Conservation (phyloP, 345 rosid genomes). For the Raphanus sativus region DNA sequence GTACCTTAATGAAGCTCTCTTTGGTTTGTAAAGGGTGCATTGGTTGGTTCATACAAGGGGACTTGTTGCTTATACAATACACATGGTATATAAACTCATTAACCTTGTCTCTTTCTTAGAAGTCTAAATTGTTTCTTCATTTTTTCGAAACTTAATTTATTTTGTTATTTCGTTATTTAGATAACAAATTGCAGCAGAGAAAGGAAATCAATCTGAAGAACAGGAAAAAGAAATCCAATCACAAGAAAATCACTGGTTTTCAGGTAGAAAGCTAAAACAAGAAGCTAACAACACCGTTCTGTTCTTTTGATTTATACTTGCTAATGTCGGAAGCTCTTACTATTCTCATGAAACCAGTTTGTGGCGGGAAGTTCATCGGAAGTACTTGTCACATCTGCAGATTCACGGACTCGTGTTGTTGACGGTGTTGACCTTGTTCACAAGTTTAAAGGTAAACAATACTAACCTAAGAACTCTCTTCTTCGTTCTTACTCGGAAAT, state of each 20-base stretch:
- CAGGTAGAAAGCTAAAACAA: constrained; percentile 56
- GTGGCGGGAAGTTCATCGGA: constrained; percentile 85
- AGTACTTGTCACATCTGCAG: constrained; percentile 95
- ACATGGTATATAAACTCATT: constrained; percentile 49
- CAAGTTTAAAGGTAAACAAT: constrained; percentile 77
- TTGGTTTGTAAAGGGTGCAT: constrained; percentile 71
- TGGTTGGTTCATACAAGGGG: constrained; percentile 92
- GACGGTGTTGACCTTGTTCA: constrained; percentile 81
- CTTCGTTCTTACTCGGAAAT: background rate
- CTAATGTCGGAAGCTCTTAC: constrained; percentile 24
- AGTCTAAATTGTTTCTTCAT: constrained; percentile 1
- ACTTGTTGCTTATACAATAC: constrained; percentile 73
- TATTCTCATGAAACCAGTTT: constrained; percentile 58
- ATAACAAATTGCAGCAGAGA: constrained; percentile 76
- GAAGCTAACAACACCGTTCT: background rate
- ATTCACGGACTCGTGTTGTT: constrained; percentile 84
- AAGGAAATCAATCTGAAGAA: constrained; percentile 78
- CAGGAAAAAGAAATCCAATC: constrained; percentile 87
- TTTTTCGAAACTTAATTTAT: background rate
- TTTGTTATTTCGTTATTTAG: constrained; percentile 40
- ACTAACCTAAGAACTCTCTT: background rate
- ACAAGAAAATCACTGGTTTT: constrained; percentile 95
- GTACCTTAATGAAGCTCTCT: constrained; percentile 35
- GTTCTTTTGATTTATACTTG: background rate
- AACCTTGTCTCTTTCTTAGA: background rate